Evolutionary conservation across 805 yeast genomes (phyloP).

Genomic region (Peterozyma toletana): DNA sequence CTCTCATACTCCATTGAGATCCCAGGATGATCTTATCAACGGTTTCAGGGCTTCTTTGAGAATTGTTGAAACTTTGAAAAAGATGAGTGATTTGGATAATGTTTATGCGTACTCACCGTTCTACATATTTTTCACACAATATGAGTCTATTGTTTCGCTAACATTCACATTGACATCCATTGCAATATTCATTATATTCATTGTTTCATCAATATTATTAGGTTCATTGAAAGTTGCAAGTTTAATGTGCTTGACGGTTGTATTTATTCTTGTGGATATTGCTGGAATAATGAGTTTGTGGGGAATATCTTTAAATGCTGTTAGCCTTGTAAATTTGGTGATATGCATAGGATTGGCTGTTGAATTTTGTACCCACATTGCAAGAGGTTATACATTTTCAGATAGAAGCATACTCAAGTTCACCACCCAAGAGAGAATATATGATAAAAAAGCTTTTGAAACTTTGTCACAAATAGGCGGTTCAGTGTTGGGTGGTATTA

Average conservation of each 20-base stretch:
- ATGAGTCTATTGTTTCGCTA: constrained; percentile 53
- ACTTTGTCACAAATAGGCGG: constrained; percentile 81
- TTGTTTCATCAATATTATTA: constrained; percentile 46
- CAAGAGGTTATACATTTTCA: constrained; percentile 56
- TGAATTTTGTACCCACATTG: constrained; percentile 86
- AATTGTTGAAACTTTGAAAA: constrained; percentile 49
- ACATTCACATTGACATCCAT: constrained; percentile 45
- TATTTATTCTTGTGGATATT: constrained; percentile 60
- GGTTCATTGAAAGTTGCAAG: constrained; percentile 62
- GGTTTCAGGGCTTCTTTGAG: constrained; percentile 72
- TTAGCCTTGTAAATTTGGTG: constrained; percentile 78
- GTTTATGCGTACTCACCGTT: constrained; percentile 91
- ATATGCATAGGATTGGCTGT: constrained; percentile 94
- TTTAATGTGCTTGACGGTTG: constrained; percentile 49
- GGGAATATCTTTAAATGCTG: constrained; percentile 78
- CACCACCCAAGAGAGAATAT: constrained; percentile 2
- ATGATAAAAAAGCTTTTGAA: constrained; percentile 33
- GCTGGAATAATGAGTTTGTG: constrained; percentile 76
- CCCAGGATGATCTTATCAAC: constrained; percentile 76
- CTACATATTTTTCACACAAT: constrained; percentile 89
- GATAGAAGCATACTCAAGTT: constrained; percentile 6
- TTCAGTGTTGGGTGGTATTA: constrained; percentile 84
- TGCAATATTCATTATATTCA: constrained; percentile 45
- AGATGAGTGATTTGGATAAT: constrained; percentile 29
- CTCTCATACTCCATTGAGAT: constrained; percentile 69